Base-by-base conservation (phyloP, 108 stramenopile species). In the Fragilaria radians region DNA sequence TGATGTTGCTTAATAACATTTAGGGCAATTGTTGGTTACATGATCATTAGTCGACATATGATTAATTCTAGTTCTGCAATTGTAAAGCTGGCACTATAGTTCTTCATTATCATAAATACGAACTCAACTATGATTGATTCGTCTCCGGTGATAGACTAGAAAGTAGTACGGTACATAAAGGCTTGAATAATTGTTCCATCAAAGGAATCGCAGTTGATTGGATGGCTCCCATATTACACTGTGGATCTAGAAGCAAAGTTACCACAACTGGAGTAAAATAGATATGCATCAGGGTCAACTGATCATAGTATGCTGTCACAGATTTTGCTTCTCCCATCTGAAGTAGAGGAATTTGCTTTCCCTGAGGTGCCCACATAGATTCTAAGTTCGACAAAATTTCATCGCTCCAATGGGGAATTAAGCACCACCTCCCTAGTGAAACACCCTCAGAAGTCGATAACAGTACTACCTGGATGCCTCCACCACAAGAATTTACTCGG, bases 241-340 rank as follows among this genome's bases (percentile, higher is more conserved):
- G 32, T 29, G 62, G 66, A 22, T 52, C 54, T 9, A 73, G 64
- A 5, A 81, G 59, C 27, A 81, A 63, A 4, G 75, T 81, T 0
- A 81, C 68, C n/a, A 79, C 80, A 69, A 81, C 54, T 1, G 80
- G 80, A 30, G 68, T 62, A 52, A 72, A 69, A 63, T 81, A 77
- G 7, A 77, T 51, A 62, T 81, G 80, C 31, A 81, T 45, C 46
- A 81, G 55, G 3, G 63, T 77, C 17, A 71, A 65, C 23, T 77
- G 68, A 59, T 81, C 72, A 33, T 81, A 81, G 11, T 73, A 70
- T 17, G 80, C 80, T 4, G 80, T 81, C 18, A 77, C 69, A 0
- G 55, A 33, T 51, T 70, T 63, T 0, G 66, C 67, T 61, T 76
- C 75, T 33, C 71, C 76, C 66, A 73, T 54, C 9, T 73, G 50